Conservation (phyloP, 495 filamentous ascomycete genomes). For the Lasiosphaeria hispida region DNA sequence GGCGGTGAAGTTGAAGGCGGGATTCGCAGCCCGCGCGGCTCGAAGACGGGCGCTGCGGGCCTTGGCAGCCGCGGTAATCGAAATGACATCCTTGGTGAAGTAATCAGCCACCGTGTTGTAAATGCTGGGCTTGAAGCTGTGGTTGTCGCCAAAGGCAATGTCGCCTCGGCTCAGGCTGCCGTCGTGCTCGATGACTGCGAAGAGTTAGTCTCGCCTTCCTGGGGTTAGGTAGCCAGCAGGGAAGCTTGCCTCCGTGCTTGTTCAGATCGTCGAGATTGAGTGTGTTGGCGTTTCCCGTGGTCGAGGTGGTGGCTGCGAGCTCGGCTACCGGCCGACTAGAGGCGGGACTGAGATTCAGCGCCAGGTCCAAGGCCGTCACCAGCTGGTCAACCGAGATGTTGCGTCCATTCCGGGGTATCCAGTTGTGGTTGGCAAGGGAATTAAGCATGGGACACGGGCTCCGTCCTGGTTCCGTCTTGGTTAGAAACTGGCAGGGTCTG, state of each 20-base stretch:
- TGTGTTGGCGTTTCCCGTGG: slow-evolving; percentile 19
- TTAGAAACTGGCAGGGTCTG: no score
- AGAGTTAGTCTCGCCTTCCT: not conserved
- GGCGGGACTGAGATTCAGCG: slow-evolving; percentile 4
- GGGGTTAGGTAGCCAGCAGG: no score
- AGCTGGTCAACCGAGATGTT: slow-evolving; percentile 13
- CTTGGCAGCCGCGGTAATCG: slow-evolving; percentile 15
- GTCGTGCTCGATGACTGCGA: slow-evolving; percentile 12
- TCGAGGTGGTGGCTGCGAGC: slow-evolving; percentile 9
- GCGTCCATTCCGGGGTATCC: slow-evolving; percentile 4
- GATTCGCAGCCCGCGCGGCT: slow-evolving; percentile 18
- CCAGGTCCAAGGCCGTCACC: not conserved
- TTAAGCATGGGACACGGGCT: slow-evolving; percentile 13
- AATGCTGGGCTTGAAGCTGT: slow-evolving; percentile 24
- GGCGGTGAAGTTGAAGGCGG: slow-evolving; percentile 23
- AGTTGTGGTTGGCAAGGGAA: slow-evolving; percentile 10
- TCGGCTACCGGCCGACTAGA: slow-evolving; percentile 6
- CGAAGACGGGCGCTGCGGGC: slow-evolving; percentile 19
- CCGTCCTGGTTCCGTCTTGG: not conserved
- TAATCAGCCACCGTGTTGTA: not conserved
- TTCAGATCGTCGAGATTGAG: slow-evolving; percentile 23
- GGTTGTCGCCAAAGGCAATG: slow-evolving; percentile 33
- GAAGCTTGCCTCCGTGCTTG: slow-evolving; percentile 15
- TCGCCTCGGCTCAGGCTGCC: slow-evolving; percentile 45
- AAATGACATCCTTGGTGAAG: slow-evolving; percentile 15